Evolutionary conservation across 306 rosid species (phyloP).

Genomic region (Cicer cuneatum): DNA sequence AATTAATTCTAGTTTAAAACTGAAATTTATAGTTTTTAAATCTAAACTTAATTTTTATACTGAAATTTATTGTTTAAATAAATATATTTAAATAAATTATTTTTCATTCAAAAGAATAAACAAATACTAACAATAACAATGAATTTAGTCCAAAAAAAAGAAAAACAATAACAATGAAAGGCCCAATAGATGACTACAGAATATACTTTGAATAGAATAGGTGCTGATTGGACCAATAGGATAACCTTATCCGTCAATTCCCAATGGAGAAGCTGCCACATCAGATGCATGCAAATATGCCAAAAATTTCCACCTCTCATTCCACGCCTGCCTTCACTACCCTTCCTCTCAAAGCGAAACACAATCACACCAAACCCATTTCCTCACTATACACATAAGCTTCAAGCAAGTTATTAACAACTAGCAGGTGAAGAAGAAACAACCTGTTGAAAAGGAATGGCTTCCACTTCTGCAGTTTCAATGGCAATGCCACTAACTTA

Average conservation of each 20-base stretch:
- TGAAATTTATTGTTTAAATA: no score
- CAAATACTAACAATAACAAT: no score
- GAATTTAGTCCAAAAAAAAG: no score
- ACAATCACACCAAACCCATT: constrained; percentile 31
- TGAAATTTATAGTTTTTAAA: no score
- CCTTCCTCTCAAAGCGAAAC: constrained; percentile 45
- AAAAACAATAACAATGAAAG: no score
- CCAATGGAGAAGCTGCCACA: constrained; percentile 68
- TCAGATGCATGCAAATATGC: constrained; percentile 59
- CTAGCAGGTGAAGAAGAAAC: constrained; percentile 18
- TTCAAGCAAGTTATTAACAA: constrained; percentile 16
- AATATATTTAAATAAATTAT: no score
- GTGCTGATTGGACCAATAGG: constrained; percentile 59
- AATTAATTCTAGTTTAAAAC: no score
- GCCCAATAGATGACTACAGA: constrained; percentile 8
- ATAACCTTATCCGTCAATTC: constrained; percentile 71
- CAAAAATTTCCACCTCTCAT: constrained; percentile 61
- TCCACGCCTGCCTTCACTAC: constrained; percentile 32
- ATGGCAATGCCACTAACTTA: constrained; percentile 73
- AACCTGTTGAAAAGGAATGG: constrained; percentile 51
- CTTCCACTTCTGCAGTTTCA: constrained; percentile 76
- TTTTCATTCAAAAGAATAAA: no score
- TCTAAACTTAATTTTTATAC: no score
- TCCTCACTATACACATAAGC: constrained; percentile 13
- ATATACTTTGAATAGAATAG: neutral